Evolutionary conservation across 2,329 filamentous ascomycete genomes (phyloP), one percentile per base, ranked within the genome.

Genomic region (Claviceps sorghi): DNA sequence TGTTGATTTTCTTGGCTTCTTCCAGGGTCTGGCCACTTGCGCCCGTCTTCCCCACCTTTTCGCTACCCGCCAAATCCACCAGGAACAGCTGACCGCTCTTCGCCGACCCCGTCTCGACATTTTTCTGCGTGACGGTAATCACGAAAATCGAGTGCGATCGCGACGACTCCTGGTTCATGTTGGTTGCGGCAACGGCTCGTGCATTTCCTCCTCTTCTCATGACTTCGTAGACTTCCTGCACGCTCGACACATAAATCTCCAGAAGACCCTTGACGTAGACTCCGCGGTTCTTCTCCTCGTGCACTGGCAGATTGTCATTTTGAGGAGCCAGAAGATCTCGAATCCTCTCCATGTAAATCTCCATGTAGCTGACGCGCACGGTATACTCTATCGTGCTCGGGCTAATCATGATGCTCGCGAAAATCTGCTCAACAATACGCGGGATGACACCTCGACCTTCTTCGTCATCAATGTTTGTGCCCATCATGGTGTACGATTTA

Each of bases 1-100:
- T 97, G 79, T 98, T 98, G 78, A 98, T 98, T 78, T 98, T 98
- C 77, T 97, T 97, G 55, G 93, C 93, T 68, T 98, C 93, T 69
- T 97, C 93, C 44, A 98, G 76, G 4, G 91, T 97, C 70, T 97
- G 93, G 53, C 93, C 93, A 66, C 88, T 96, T 56, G 93, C 93
- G 60, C 93, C 93, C 32, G 93, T 98, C 78, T 98, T 97, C 66
- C 93, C 91, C 50, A 97, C 89, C 74, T 97, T 97, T 72, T 98
- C 93, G 64, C 88, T 95, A 76, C 93, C 93, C 51, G 93, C 93
- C 75, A 98, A 75, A 83, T 98, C 93, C 57, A 98, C 93, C 67
- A 98, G 75, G 77, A 96, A 97, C 22, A 98, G 81, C 69, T 95
- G 89, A 53, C 93, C 93, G 65, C 89, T 95, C 75, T 96, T 95